A percentile compares a stretch with the other conserved stretches of the same genome.
These are phyloP conservation scores for Fusarium transvaalense DNA, from an alignment of 2,329 filamentous ascomycete species.

Conservation along the genomic window DNA sequence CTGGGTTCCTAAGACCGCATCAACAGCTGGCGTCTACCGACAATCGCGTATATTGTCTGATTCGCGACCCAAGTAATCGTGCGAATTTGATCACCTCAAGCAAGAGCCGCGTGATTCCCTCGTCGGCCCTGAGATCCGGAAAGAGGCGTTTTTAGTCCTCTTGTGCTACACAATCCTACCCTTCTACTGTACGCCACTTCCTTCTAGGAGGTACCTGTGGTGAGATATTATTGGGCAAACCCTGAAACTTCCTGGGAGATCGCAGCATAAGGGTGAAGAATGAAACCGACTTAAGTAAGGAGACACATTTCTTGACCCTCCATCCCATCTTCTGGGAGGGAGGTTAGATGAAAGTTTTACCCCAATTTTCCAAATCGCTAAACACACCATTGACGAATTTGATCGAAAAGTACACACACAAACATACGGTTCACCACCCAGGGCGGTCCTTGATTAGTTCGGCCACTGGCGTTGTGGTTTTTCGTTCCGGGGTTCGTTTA, in stretches of 20 bases:
- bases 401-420: not conserved
- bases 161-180: conserved; percentile 16
- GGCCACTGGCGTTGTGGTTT: not conserved
- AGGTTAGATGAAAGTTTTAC: conserved; percentile 1
- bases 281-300: conserved; percentile 12
- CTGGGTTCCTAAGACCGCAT: not conserved
- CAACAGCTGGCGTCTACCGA: conserved; percentile 7
- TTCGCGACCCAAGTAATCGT: not conserved
- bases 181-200: conserved; percentile 7
- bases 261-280: conserved; percentile 6
- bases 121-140: conserved; percentile 44
- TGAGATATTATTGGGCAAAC: conserved; percentile 14
- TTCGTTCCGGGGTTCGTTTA: conserved; percentile 20
- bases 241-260: conserved; percentile 5
- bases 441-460: not conserved
- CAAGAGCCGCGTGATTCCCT: conserved; percentile 3
- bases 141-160: conserved; percentile 18
- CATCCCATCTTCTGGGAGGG: not conserved
- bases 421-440: not conserved
- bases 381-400: not conserved
- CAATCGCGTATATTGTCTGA: not conserved
- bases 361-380: not conserved
- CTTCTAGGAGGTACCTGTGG: not conserved
- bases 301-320: not conserved
- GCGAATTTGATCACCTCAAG: not conserved